Evolutionary conservation across 202 grass and related monocot species (phyloP).

Genomic region (Setaria viridis): DNA sequence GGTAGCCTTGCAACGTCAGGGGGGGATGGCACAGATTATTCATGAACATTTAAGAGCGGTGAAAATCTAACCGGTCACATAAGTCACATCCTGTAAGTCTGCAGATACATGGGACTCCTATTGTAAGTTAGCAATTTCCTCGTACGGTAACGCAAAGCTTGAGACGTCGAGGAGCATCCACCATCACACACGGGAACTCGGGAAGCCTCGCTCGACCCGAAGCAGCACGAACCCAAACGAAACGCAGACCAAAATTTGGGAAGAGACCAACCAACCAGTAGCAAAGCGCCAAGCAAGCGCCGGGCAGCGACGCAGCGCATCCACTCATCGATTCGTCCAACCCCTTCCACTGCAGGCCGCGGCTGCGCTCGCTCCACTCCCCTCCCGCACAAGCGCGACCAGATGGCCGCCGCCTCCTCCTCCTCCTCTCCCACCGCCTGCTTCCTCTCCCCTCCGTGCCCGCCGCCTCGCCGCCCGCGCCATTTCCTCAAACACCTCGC

Average conservation of each 20-base stretch:
- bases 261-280: not conserved
- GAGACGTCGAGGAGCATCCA: too few relatives aligned
- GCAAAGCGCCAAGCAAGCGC: conserved; percentile 22
- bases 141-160: too few relatives aligned
- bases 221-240: conserved; percentile 31
- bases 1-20: too few relatives aligned
- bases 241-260: not conserved
- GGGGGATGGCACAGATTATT: too few relatives aligned
- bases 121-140: too few relatives aligned
- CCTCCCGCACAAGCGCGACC: not conserved
- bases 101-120: too few relatives aligned
- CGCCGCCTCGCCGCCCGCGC: conserved; percentile 43
- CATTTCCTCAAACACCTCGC: conserved; percentile 38
- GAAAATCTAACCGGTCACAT: too few relatives aligned
- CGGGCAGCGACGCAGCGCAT: conserved; percentile 25
- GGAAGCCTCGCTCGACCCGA: not conserved
- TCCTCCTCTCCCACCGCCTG: conserved; percentile 43
- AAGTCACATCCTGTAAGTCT: too few relatives aligned
- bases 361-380: conserved; percentile 31
- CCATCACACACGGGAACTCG: too few relatives aligned
- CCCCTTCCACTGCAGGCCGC: conserved; percentile 15
- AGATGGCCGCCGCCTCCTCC: conserved; percentile 44
- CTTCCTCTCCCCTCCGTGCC: conserved; percentile 58
- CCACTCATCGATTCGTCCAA: conserved; percentile 39
- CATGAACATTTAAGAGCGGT: too few relatives aligned